Evolutionary conservation across 1,139 yeast genomes (phyloP).

Genomic region (Nakaseomyces glabratus): DNA sequence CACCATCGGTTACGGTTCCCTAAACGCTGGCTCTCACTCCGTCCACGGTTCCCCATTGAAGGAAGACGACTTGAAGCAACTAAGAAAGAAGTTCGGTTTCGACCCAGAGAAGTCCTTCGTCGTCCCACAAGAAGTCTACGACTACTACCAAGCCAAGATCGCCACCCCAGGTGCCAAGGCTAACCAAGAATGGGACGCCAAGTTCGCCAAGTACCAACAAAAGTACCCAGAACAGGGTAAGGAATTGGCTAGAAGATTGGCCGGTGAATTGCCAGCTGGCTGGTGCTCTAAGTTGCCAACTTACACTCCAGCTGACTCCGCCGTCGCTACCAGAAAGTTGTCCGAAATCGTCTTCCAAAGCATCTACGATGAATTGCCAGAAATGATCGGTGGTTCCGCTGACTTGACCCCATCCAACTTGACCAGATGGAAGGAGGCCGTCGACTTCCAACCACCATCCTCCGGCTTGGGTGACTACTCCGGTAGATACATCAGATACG

Average conservation of each 20-base stretch:
- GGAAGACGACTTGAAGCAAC: conserved; percentile 83
- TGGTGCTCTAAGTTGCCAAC: conserved; percentile 77
- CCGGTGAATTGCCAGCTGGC: conserved; percentile 70
- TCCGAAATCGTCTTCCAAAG: conserved; percentile 70
- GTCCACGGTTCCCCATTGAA: conserved; percentile 98
- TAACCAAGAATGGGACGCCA: conserved; percentile 66
- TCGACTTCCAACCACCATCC: conserved; percentile 86
- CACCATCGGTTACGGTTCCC: conserved; percentile 91
- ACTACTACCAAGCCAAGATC: conserved; percentile 51
- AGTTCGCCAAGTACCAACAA: conserved; percentile 51
- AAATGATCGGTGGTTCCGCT: conserved; percentile 94
- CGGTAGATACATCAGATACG: conserved; percentile 96
- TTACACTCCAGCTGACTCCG: conserved; percentile 68
- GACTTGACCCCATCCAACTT: conserved; percentile 96
- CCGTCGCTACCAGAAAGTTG: conserved; percentile 91
- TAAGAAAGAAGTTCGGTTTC: conserved; percentile 80
- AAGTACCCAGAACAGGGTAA: conserved; percentile 76
- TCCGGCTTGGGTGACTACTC: conserved; percentile 74
- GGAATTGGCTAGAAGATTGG: conserved; percentile 74
- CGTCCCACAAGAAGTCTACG: conserved; percentile 79
- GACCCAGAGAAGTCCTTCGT: conserved; percentile 74
- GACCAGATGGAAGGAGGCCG: conserved; percentile 77
- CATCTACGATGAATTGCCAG: conserved; percentile 64
- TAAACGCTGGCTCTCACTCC: conserved; percentile 74
- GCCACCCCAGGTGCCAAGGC: conserved; percentile 52